Base-by-base conservation (phyloP, 2,329 filamentous ascomycete species). In the Kalaharituber pfeilii region DNA sequence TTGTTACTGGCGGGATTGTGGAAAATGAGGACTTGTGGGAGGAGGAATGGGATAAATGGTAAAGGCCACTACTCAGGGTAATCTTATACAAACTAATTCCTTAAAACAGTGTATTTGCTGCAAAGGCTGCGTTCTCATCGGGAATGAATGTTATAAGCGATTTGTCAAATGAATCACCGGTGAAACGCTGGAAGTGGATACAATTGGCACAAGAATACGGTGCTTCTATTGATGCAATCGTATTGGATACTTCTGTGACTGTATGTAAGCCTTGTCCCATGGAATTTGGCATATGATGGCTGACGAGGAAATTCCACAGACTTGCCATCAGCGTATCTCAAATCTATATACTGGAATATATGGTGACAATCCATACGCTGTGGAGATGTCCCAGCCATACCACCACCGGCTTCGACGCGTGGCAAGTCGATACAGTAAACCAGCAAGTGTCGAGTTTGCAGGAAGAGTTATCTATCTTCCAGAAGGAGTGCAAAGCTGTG, bases 391-490 rank as follows among this genome's bases (percentile, higher is more conserved):
- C 42, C 42, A 47, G 15, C 24, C 42, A 20, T 22, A 47, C 15
- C 15, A 18, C 42, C 15, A 47, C 42, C 42, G 42, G 15, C 22
- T 47, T 3, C 42, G 42, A 11, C 24, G 42, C 13, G 6, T 47
- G 13, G 42, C 42, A 47, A 22, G n/a, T 6, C 42, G 22, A 20
- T 47, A 47, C 22, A 47, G n/a, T 5, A 47, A 47, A 22, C 42
- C 42, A 11, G 42, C 42, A 6, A 15, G 15, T 47, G 6, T 47
- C 13, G 42, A 47, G 22, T 47, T 47, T 47, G 42, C n/a, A 20
- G 42, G 42, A 20, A 47, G 42, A 47, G 42, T 47, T 47, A 47
- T 47, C 13, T 47, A 47, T 47, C 42, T 47, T 25, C 42, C 42
- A 4, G 42, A 47, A 22, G 42, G 42, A 22, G 42, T 47, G 13